Base-by-base conservation (phyloP, 257 asterid species). In the Eustoma russellianum region DNA sequence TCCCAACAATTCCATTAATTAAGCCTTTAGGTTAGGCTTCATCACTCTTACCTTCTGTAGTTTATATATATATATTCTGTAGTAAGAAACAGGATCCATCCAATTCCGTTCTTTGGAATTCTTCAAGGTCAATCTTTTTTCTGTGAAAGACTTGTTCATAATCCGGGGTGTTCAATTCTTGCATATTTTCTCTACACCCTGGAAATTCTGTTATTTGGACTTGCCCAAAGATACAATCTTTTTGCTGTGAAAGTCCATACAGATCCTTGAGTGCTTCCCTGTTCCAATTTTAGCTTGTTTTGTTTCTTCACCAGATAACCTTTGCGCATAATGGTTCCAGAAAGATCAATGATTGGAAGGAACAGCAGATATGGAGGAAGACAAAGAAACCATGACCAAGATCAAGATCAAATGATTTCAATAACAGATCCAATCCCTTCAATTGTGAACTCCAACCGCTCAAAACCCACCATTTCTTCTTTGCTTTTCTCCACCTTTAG, bases 391-490 rank as follows among this genome's bases (percentile, higher is more conserved):
- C 63, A 51, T 38, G 43, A 67, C 57, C 77, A 61, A 19, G 55
- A 64, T 41, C 68, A 61, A 24, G 60, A 51, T 47, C 63, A 62
- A 17, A 46, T 65, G 55, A 60, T 53, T 60, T 61, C 66, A 2
- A 81, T 79, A 34, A 59, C 77, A 77, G 90, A 74, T 79, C 94
- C 81, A 57, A 38, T 57, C 46, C 76, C 73, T 38, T 45, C 60
- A 35, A n/a, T 50, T 30, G 51, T 66, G 41, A 59, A 60, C 65
- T 49, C 79, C 19, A 41, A 28, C 44, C 83, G 83, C 55, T 57
- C 84, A 11, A 88, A 80, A 71, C 43, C 87, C 76, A 84, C 93
- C 48, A 82, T 88, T 68, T 82, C 97, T 5, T 78, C 97, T 15
- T 46, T 84, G 47, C 71, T 88, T 15, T 55, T 69, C 33, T 71